Conservation (phyloP, 768 basidiomycete species). For the Termitomyces sp. region DNA sequence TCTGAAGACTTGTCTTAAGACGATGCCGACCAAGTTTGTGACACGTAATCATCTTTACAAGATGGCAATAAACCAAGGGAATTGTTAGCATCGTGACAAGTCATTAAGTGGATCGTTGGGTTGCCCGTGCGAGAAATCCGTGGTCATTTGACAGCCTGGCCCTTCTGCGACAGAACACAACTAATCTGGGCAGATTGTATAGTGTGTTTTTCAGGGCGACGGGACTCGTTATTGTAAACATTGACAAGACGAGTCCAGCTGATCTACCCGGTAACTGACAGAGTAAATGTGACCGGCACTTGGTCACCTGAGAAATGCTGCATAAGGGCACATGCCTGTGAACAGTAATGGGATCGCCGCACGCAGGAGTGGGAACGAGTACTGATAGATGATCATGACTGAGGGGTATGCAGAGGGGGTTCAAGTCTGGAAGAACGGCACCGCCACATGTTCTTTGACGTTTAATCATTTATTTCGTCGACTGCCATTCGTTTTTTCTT, state of each 20-base stretch:
- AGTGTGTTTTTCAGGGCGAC: not conserved
- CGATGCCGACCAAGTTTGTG: not conserved
- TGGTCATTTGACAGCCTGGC: not conserved
- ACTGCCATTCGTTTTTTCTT: slow-evolving; percentile 4
- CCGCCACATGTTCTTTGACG: not conserved
- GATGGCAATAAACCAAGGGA: not conserved
- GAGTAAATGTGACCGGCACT: not conserved
- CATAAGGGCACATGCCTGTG: not conserved
- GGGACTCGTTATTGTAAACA: not conserved
- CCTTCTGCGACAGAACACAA: not conserved
- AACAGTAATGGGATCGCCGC: not conserved
- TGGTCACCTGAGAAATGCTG: not conserved
- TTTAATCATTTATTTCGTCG: not conserved
- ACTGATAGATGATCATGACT: too few species aligned
- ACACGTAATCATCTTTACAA: not conserved
- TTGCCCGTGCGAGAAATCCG: too few species aligned
- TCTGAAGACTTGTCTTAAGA: not conserved
- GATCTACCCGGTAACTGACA: not conserved
- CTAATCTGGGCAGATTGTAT: not conserved
- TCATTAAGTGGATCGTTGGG: not conserved
- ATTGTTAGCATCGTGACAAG: not conserved
- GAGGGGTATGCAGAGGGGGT: not conserved
- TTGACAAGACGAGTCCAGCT: not conserved
- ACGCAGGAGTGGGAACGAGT: not conserved
- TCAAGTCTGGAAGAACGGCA: not conserved